phyloP scores from a whole-genome alignment of 768 basidiomycete genomes.

The Amanita rubescens region DNA sequence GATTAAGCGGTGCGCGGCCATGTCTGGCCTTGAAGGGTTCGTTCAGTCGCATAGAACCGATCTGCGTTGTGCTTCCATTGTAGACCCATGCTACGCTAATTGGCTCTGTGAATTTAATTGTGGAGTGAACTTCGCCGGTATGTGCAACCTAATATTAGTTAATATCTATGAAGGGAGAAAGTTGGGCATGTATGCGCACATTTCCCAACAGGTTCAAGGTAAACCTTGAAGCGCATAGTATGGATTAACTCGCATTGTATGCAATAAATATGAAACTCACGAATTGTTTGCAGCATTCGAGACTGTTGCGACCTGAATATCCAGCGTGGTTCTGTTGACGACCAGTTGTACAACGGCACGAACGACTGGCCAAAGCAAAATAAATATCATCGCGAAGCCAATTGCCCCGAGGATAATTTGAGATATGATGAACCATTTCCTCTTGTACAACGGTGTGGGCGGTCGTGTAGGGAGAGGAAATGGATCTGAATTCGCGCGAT shows the following conservation, averaged over 20 bases:
- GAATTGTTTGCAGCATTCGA: constrained; percentile 46
- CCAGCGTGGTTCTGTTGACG: constrained; percentile 46
- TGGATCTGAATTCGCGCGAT: constrained; percentile 9
- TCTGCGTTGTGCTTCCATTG: constrained; percentile 32
- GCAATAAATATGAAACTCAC: constrained; percentile 28
- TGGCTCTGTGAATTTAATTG: constrained; percentile 51
- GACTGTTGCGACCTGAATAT: constrained; percentile 47
- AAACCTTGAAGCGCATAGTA: constrained; percentile 38
- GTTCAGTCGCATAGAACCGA: constrained; percentile 52
- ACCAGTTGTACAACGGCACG: constrained; percentile 61
- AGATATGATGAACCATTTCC: constrained; percentile 55
- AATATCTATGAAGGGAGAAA: background rate
- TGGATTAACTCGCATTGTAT: background rate
- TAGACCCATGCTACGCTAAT: constrained; percentile 55
- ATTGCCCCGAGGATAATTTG: constrained; percentile 43
- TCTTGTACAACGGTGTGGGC: constrained; percentile 48
- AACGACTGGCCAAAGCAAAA: constrained; percentile 62
- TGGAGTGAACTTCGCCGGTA: constrained; percentile 57
- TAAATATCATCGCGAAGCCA: constrained; percentile 57
- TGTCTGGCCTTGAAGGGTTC: constrained; percentile 37
- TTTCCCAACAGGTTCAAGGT: constrained; percentile 42
- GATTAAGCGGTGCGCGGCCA: constrained; percentile 56
- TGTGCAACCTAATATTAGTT: constrained; percentile 44
- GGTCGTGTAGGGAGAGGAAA: constrained; percentile 14
- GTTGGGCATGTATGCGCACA: constrained; percentile 25